phyloP scores from a whole-genome alignment of 257 asterid species.

The Datura wrightii region DNA sequence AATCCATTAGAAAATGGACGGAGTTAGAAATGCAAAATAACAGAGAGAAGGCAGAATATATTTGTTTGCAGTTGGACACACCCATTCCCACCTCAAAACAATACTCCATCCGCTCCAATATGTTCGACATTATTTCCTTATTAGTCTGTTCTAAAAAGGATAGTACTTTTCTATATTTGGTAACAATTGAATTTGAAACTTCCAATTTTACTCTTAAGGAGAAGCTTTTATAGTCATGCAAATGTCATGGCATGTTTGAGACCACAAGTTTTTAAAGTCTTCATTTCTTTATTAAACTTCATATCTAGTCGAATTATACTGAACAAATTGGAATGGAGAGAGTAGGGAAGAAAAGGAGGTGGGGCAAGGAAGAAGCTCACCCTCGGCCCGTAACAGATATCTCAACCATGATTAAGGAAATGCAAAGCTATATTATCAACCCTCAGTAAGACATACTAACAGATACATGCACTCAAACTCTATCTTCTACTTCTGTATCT shows the following conservation, averaged over 20 bases:
- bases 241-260: background rate
- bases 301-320: background rate
- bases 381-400: background rate
- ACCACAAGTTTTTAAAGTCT: background rate
- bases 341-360: background rate
- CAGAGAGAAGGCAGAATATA: background rate
- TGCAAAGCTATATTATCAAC: background rate
- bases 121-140: background rate
- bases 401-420: constrained; percentile 20
- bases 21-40: background rate
- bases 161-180: background rate
- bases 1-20: background rate
- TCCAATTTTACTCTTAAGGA: background rate
- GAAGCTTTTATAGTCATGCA: background rate
- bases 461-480: background rate
- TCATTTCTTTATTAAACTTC: background rate
- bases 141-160: background rate
- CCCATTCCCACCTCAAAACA: background rate
- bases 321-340: background rate
- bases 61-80: constrained; percentile 11
- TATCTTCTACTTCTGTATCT: background rate
- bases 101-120: background rate
- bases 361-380: background rate
- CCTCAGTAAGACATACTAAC: background rate
- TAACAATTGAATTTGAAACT: background rate